Evolutionary conservation across 1,284 basidiomycete species (phyloP).

Genomic region (Ustilago trichophora): DNA sequence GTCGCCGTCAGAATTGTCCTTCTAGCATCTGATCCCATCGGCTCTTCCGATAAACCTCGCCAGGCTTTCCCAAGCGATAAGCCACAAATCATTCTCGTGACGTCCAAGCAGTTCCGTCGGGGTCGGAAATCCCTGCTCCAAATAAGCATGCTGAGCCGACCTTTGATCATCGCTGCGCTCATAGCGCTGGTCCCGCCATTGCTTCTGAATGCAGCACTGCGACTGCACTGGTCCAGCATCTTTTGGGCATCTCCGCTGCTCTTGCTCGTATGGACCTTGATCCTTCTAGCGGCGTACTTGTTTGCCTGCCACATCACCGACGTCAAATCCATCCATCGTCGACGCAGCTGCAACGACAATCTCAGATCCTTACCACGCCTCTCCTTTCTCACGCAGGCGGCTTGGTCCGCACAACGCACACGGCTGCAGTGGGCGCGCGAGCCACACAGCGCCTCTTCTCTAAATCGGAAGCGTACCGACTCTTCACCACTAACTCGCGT

Average conservation of each 20-base stretch:
- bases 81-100: not conserved
- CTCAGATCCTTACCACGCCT: slow-evolving; percentile 30
- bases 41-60: slow-evolving; percentile 3
- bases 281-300: slow-evolving; percentile 11
- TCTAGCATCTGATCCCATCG: slow-evolving; percentile 3
- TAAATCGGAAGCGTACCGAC: slow-evolving; percentile 1
- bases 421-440: slow-evolving; percentile 39
- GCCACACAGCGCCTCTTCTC: not conserved
- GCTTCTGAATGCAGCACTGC: slow-evolving; percentile 20
- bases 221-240: slow-evolving; percentile 22
- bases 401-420: slow-evolving; percentile 43
- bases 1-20: no score
- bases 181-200: slow-evolving; percentile 23
- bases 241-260: slow-evolving; percentile 35
- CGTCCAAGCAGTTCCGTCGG: not conserved
- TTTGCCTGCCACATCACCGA: slow-evolving; percentile 26
- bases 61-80: not conserved
- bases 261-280: slow-evolving; percentile 14
- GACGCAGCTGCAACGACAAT: slow-evolving; percentile 4
- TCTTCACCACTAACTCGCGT: slow-evolving; percentile 12
- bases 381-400: slow-evolving; percentile 37
- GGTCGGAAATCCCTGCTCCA: not conserved
- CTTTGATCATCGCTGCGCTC: slow-evolving; percentile 6
- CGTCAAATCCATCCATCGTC: not conserved
- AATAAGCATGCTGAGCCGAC: slow-evolving; percentile 5